Conservation (phyloP, 1,284 basidiomycete species). For the Naganishia albida region DNA sequence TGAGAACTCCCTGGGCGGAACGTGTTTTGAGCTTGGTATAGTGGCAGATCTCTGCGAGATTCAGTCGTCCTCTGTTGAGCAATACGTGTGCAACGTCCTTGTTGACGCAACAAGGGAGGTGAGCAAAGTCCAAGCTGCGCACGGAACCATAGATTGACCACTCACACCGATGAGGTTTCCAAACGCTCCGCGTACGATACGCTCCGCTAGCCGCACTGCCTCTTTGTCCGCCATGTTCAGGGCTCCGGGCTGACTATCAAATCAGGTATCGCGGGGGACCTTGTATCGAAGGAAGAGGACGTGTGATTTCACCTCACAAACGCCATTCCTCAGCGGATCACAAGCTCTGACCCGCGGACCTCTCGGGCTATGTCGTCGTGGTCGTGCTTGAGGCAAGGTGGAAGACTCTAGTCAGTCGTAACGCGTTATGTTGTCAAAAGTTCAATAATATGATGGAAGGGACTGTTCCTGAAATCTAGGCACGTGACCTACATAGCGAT, state of each 20-base stretch:
- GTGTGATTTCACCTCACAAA: not conserved
- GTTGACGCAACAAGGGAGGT: conserved; percentile 9
- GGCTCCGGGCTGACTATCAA: not conserved
- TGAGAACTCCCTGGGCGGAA: conserved; percentile 63
- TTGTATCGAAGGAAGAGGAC: not conserved
- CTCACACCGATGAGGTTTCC: conserved; percentile 51
- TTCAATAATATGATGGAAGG: no score
- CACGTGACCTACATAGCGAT: no score
- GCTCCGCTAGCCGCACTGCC: conserved; percentile 53
- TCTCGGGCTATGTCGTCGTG: not conserved
- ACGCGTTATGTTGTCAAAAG: no score
- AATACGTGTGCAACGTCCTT: conserved; percentile 78
- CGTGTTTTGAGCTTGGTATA: conserved; percentile 70
- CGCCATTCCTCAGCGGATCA: not conserved
- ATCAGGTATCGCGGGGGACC: not conserved
- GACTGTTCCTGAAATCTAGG: no score
- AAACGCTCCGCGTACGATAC: conserved; percentile 51
- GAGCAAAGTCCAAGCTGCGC: not conserved
- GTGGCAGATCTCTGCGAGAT: conserved; percentile 61
- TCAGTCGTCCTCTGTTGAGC: conserved; percentile 80
- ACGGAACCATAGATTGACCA: not conserved
- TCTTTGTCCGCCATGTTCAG: conserved; percentile 49
- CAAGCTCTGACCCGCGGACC: not conserved
- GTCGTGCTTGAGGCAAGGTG: not conserved
- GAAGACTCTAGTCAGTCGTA: no score